These are phyloP conservation scores for Solioccasus polychromus DNA, from an alignment of 768 basidiomycete species.

Conservation along the genomic window DNA sequence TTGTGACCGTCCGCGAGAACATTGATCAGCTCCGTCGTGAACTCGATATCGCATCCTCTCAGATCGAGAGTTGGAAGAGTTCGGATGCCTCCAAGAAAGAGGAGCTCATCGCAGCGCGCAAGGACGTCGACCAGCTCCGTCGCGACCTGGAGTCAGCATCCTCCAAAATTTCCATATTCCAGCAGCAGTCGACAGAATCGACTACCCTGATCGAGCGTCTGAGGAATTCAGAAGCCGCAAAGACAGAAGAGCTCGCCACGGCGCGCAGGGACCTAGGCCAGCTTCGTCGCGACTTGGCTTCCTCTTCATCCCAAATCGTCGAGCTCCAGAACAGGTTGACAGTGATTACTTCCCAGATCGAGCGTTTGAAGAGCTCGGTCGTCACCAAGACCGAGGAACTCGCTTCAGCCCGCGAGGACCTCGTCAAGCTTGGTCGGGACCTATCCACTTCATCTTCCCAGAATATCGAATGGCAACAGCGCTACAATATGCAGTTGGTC, in stretches of 20 bases:
- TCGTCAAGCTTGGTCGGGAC: too few species aligned
- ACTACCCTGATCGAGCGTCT: neutral
- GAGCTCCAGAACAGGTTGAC: too few species aligned
- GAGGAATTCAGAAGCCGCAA: neutral
- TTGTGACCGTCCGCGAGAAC: too few species aligned
- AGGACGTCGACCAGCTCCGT: constrained; percentile 2
- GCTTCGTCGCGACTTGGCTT: neutral
- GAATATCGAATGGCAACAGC: too few species aligned
- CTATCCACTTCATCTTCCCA: too few species aligned
- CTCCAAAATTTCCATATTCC: neutral
- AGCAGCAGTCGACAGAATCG: neutral
- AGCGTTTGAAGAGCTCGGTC: neutral
- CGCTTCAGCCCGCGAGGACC: too few species aligned
- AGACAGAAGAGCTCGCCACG: neutral
- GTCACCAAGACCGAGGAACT: too few species aligned
- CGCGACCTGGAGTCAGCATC: neutral
- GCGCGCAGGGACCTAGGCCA: neutral
- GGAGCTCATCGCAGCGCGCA: neutral
- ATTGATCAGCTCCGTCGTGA: too few species aligned
- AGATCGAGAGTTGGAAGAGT: neutral
- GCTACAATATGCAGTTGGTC: too few species aligned
- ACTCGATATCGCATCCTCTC: too few species aligned
- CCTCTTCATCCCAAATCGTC: neutral
- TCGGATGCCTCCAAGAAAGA: too few species aligned
- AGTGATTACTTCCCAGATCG: neutral